Percentiles rank a stretch among this genome's conserved stretches.
phyloP scores from a whole-genome alignment of 257 asterid species.

The Solanum dulcamara region DNA sequence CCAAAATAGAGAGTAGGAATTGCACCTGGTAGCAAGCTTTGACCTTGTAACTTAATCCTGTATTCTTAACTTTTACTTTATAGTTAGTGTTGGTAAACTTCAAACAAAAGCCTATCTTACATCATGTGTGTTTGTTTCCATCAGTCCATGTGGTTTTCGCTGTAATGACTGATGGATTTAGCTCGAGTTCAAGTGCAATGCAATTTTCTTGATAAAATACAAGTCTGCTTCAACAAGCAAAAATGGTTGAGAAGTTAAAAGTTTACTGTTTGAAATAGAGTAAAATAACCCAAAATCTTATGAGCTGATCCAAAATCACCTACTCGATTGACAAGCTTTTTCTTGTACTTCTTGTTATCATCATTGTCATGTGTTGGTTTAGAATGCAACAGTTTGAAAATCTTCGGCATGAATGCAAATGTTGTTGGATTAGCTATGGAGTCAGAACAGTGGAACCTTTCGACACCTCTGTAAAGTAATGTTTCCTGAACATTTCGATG shows the following conservation, averaged over 20 bases:
- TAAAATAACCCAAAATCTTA: background rate
- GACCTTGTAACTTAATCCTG: background rate
- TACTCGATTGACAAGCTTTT: background rate
- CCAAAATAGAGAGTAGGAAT: background rate
- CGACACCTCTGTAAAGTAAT: conserved; percentile 55
- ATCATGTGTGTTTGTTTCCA: background rate
- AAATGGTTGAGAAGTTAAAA: background rate
- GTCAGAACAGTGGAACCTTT: conserved; percentile 56
- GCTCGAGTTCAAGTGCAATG: background rate
- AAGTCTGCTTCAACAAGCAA: background rate
- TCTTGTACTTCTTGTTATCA: background rate
- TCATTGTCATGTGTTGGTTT: no score
- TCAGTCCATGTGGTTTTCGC: background rate
- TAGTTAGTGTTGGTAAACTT: background rate
- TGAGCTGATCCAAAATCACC: background rate
- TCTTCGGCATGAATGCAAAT: no score
- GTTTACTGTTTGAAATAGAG: background rate
- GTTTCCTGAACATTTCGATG: conserved; percentile 72
- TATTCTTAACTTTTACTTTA: background rate
- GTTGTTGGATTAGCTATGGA: no score
- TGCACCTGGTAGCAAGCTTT: background rate
- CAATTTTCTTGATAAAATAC: background rate
- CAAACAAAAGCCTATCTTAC: background rate
- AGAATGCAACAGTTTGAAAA: no score
- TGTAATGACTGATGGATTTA: background rate